Evolutionary conservation across 805 yeast genomes (phyloP).

Genomic region (Yarrowia porcina): DNA sequence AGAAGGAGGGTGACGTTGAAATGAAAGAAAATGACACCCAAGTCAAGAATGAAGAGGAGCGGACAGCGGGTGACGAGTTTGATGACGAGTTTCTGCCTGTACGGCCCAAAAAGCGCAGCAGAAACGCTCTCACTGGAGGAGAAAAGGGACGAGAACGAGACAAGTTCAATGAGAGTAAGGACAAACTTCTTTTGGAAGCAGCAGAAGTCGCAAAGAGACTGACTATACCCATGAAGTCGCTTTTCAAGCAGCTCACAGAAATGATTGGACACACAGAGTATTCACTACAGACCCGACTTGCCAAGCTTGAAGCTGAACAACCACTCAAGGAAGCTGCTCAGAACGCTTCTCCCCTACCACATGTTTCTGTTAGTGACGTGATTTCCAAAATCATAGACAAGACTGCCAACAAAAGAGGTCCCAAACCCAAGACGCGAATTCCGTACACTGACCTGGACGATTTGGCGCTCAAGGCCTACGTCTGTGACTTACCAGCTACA

Average conservation of each 20-base stretch:
- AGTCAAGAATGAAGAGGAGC: not conserved
- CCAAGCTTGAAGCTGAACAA: not conserved
- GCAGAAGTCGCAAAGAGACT: not conserved
- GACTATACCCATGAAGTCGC: not conserved
- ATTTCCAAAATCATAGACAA: not conserved
- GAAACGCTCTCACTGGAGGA: not conserved
- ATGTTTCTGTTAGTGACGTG: not conserved
- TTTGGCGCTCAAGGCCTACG: not conserved
- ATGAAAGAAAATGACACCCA: not conserved
- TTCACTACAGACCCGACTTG: not conserved
- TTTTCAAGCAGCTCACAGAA: not conserved
- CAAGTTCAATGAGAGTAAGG: not conserved
- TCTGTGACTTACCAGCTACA: not conserved
- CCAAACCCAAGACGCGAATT: not conserved
- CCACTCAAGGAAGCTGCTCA: not conserved
- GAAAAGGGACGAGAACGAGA: not conserved
- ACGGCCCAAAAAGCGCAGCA: not conserved
- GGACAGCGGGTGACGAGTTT: not conserved
- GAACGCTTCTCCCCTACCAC: not conserved
- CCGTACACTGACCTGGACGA: slow-evolving; percentile 3
- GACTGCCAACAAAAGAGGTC: not conserved
- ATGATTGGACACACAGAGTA: not conserved
- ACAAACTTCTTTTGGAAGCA: not conserved
- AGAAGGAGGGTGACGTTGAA: not conserved
- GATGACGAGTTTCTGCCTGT: not conserved